Base-by-base conservation (phyloP, 768 basidiomycete genomes). In the Rhodosporidiobolus sp. region DNA sequence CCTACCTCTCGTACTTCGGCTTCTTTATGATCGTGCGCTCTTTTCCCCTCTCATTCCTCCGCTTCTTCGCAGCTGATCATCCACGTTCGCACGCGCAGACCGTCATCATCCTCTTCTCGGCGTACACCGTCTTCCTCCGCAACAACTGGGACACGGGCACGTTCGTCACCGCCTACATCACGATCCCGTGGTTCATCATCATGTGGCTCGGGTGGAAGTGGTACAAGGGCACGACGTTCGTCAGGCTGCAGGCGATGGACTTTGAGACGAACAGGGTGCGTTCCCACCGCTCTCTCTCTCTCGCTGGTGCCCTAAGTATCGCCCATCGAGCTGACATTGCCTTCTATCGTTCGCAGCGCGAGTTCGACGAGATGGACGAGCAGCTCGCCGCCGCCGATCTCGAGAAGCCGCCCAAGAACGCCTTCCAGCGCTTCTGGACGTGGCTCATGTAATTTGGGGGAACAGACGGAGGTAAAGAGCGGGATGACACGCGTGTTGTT, bases 121-220 rank as follows among this genome's bases (percentile, higher is more conserved):
- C 73, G 35, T 81, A 74, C 76, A 74, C 72, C 54, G 86, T 88
- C 54, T 88, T 88, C 84, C 81, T 87, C 62, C 81, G 80, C 63
- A 83, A 80, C 34, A 70, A 72, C 0, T 89, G 87, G 91, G 78
- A 79, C 35, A 83, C 83, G 6, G 87, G 86, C 45, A 84, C 81
- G n/a, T 94, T 95, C 77, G 84, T 94, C 65, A 92, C 92, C 32
- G 91, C 87, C 80, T 96, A 94, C 90, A 89, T 52, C 65, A 77
- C 45, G 12, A 60, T 65, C 30, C 63, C 79, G 74, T 62, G 34
- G 72, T 70, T 77, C 56, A 32, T 69, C 67, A 48, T 67, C 61
- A 54, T 63, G 34, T 74, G 67, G 53, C 24, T 76, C 38, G 66
- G 11, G 3, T 67, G 52, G 50, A 72, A 72, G 65, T 48, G 4